Evolutionary conservation across 2,329 filamentous ascomycete genomes (phyloP), one percentile per base, ranked within the genome.

Genomic region (Phialophora macrospora): DNA sequence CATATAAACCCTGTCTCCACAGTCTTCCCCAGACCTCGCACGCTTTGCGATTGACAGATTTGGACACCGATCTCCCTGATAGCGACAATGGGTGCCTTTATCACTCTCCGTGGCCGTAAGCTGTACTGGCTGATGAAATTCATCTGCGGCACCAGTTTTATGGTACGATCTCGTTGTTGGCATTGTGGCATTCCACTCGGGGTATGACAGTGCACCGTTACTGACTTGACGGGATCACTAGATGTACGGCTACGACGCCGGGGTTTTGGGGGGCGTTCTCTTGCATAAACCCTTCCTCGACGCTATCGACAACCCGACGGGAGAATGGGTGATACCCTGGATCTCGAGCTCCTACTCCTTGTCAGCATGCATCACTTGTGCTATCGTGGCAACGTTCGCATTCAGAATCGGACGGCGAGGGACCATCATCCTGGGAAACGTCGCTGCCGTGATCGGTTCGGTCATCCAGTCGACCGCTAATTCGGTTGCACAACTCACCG

Each of bases 161-260:
- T 77, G 69, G 38, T 44, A 44, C 8, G 38, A 17, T 44, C 17
- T n/a, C 5, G 14, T 44, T 6, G 38, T 17, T 4, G 14, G 38
- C 17, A n/a, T 32, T 32, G 30, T 7, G 17, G 17, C 38, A 7
- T n/a, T n/a, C 6, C 38, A 7, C 14, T 41, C 12, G 34, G 34
- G 11, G 12, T 17, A 14, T 41, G 38, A 12, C 38, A 6, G 3
- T 5, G 38, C 38, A 14, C 17, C 5, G 38, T 17, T n/a, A 41
- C 14, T 44, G 38, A 44, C 17, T n/a, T 17, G 34, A 5, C 12
- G 34, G 34, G 34, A 5, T 38, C 34, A 2, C 73, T 75, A 65
- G 77, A 73, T 56, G 75, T 24, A 24, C 24, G 3, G 75, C 11
- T 77, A 75, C 69, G 75, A 77, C 69, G 75, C 75, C 9, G 75